Evolutionary conservation across 345 rosid species (phyloP).

Genomic region (Fremontodendron californicum): DNA sequence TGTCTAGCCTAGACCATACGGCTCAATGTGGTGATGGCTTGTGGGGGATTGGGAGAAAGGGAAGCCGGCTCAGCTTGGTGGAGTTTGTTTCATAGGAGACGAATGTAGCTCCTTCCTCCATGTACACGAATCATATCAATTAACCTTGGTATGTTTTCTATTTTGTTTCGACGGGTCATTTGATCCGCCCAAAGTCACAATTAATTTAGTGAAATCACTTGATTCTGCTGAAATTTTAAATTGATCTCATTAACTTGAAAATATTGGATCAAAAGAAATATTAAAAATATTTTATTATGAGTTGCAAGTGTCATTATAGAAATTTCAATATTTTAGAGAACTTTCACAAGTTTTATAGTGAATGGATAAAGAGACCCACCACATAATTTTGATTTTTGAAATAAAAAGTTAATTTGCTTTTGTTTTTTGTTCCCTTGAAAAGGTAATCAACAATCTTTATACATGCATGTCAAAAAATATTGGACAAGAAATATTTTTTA

Average conservation of each 20-base stretch:
- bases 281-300: no score
- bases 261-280: no score
- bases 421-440: slow-evolving; percentile 57
- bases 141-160: slow-evolving; percentile 37
- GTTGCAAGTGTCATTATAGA: no score
- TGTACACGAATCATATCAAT: slow-evolving; percentile 23
- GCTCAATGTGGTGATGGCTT: slow-evolving; percentile 27
- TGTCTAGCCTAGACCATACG: slow-evolving; percentile 18
- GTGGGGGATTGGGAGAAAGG: slow-evolving; percentile 39
- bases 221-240: no score
- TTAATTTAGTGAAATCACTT: no score
- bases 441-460: slow-evolving; percentile 52
- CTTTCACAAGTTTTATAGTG: no score
- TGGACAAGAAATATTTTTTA: slow-evolving; percentile 29
- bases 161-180: not conserved
- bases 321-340: no score
- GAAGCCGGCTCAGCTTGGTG: slow-evolving; percentile 19
- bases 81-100: slow-evolving; percentile 25
- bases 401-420: no score
- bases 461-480: slow-evolving; percentile 42
- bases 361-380: no score
- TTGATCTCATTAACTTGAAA: no score
- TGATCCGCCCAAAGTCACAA: no score
- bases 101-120: slow-evolving; percentile 15
- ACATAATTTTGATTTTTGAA: no score